Evolutionary conservation across 352 stramenopile species (phyloP).

Genomic region (Globisporangium emineosum): DNA sequence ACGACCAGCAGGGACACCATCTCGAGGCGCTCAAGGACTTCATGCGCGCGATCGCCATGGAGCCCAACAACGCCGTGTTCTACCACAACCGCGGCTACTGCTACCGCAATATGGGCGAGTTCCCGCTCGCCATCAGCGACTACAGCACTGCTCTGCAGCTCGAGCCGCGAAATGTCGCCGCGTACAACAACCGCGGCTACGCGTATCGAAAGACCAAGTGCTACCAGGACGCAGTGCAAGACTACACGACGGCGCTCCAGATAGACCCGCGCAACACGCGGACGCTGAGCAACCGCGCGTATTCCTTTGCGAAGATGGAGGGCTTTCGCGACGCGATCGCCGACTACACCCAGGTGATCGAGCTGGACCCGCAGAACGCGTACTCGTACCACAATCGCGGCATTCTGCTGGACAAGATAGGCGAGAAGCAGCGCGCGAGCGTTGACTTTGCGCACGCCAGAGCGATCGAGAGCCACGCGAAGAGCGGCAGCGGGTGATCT

Average conservation of each 20-base stretch:
- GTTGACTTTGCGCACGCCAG: constrained; percentile 33
- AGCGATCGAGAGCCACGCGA: constrained; percentile 4
- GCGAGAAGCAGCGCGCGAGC: constrained; percentile 35
- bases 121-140: constrained; percentile 56
- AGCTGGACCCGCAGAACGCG: constrained; percentile 62
- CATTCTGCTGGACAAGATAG: constrained; percentile 77
- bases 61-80: constrained; percentile 74
- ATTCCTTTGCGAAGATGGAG: constrained; percentile 84
- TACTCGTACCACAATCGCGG: constrained; percentile 86
- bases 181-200: constrained; percentile 86
- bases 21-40: constrained; percentile 78
- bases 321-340: constrained; percentile 49
- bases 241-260: constrained; percentile 71
- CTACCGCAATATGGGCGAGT: constrained; percentile 79
- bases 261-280: constrained; percentile 79
- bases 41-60: constrained; percentile 50
- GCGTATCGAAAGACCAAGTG: constrained; percentile 68
- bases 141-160: constrained; percentile 63
- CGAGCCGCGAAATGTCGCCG: constrained; percentile 65
- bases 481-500: not conserved
- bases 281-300: constrained; percentile 82
- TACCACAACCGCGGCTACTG: constrained; percentile 87
- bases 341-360: constrained; percentile 78
- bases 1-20: constrained; percentile 61
- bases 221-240: constrained; percentile 63